phyloP scores from a whole-genome alignment of 768 basidiomycete species.

The Lentinus tigrinus region DNA sequence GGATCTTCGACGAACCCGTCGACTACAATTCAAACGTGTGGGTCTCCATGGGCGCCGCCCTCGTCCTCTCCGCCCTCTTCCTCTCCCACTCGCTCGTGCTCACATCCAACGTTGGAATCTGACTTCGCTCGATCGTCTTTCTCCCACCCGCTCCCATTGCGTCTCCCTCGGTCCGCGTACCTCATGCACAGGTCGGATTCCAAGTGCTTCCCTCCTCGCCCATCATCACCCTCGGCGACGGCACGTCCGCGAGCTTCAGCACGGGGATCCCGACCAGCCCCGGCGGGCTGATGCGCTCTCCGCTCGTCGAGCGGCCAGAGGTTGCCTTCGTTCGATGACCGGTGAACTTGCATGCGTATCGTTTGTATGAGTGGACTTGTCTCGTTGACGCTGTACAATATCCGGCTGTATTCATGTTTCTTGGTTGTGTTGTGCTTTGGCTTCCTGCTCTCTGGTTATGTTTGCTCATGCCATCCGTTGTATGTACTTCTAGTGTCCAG shows the following conservation, averaged over 20 bases:
- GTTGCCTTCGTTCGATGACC: neutral
- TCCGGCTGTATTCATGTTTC: too few species aligned
- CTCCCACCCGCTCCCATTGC: neutral
- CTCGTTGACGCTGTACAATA: too few species aligned
- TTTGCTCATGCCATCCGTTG: too few species aligned
- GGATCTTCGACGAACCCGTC: neutral
- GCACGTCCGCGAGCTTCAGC: neutral
- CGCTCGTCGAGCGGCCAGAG: neutral
- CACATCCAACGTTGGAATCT: neutral
- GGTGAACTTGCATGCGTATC: neutral
- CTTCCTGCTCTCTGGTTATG: too few species aligned
- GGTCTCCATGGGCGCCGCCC: constrained; percentile 1
- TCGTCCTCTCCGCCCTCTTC: neutral
- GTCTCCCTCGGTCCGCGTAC: neutral
- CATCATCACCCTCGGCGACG: neutral
- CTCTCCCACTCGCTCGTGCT: neutral
- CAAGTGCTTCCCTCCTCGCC: neutral
- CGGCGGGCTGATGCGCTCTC: neutral
- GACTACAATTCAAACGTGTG: constrained; percentile 1
- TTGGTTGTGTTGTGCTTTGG: too few species aligned
- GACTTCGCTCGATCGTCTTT: neutral
- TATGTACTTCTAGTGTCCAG: too few species aligned
- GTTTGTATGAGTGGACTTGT: too few species aligned
- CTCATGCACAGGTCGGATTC: neutral
- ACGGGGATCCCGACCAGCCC: neutral